phyloP scores from a whole-genome alignment of 176 grass and related monocot species.

The Saccharum officinarum region DNA sequence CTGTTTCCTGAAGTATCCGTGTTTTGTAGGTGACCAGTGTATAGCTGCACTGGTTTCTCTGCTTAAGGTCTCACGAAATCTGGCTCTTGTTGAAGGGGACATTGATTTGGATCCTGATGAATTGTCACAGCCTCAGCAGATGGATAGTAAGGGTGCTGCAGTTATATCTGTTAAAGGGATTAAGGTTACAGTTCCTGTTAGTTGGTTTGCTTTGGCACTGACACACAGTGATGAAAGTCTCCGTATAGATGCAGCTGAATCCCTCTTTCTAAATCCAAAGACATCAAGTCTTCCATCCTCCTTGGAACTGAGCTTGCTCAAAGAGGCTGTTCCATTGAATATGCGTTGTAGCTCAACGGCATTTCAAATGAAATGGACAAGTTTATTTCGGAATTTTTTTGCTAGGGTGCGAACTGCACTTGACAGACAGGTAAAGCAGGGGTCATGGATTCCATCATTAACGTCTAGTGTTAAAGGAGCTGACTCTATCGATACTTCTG shows the following conservation, averaged over 20 bases:
- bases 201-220: slow-evolving; percentile 89
- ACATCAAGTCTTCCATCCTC: slow-evolving; percentile 95
- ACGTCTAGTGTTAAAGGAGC: slow-evolving; percentile 19
- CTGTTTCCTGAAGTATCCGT: no score
- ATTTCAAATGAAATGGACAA: slow-evolving; percentile 99
- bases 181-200: slow-evolving; percentile 71
- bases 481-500: slow-evolving; percentile 37
- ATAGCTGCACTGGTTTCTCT: slow-evolving; percentile 86
- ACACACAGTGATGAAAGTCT: slow-evolving; percentile 89
- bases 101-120: slow-evolving; percentile 67
- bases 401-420: slow-evolving; percentile 92
- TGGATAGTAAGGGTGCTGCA: slow-evolving; percentile 39
- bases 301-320: slow-evolving; percentile 88
- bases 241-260: slow-evolving; percentile 90
- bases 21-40: slow-evolving; percentile 88
- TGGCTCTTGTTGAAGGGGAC: slow-evolving; percentile 89
- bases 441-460: slow-evolving; percentile 58
- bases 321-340: slow-evolving; percentile 80
- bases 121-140: slow-evolving; percentile 23
- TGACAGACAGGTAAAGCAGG: slow-evolving; percentile 89
- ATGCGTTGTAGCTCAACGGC: slow-evolving; percentile 93
- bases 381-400: slow-evolving; percentile 90
- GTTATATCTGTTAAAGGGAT: slow-evolving; percentile 81
- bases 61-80: slow-evolving; percentile 83
- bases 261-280: slow-evolving; percentile 91